A percentile compares a stretch with the other conserved stretches of the same genome.
phyloP scores from a whole-genome alignment of 345 rosid species.

The Lepidium aucheri region DNA sequence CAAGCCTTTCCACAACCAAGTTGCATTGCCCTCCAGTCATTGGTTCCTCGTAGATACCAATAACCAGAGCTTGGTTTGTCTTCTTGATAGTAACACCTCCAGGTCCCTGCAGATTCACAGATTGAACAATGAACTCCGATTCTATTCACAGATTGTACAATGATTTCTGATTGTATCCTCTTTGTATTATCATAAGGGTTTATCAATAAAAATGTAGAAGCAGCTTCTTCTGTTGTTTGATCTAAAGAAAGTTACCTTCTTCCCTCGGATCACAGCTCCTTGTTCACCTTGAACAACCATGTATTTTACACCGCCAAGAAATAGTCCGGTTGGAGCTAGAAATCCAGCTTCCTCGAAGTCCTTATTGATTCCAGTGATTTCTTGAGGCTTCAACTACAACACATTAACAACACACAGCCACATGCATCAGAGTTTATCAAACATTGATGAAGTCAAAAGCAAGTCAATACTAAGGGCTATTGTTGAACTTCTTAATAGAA shows the following conservation, averaged over 20 bases:
- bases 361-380: conserved; percentile 38
- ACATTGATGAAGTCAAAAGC: background rate
- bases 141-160: too few species aligned
- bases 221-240: background rate
- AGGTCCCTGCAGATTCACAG: conserved; percentile 47
- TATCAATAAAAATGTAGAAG: background rate
- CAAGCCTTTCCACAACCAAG: conserved; percentile 32
- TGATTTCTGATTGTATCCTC: too few species aligned
- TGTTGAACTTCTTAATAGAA: background rate
- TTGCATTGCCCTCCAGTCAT: conserved; percentile 34
- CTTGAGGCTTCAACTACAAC: conserved; percentile 56
- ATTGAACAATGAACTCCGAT: background rate
- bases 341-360: conserved; percentile 63
- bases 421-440: background rate
- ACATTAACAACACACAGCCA: background rate
- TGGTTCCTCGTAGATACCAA: conserved; percentile 31
- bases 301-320: conserved; percentile 68
- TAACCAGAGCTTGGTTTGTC: conserved; percentile 36
- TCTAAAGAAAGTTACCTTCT: conserved; percentile 46
- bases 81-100: conserved; percentile 77
- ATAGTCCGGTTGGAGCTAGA: conserved; percentile 73
- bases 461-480: background rate
- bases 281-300: conserved; percentile 87
- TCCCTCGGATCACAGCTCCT: conserved; percentile 82
- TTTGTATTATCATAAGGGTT: too few species aligned